Conservation (phyloP, 2,329 filamentous ascomycete species). For the Xenosphaeropsis pyriputrescens region DNA sequence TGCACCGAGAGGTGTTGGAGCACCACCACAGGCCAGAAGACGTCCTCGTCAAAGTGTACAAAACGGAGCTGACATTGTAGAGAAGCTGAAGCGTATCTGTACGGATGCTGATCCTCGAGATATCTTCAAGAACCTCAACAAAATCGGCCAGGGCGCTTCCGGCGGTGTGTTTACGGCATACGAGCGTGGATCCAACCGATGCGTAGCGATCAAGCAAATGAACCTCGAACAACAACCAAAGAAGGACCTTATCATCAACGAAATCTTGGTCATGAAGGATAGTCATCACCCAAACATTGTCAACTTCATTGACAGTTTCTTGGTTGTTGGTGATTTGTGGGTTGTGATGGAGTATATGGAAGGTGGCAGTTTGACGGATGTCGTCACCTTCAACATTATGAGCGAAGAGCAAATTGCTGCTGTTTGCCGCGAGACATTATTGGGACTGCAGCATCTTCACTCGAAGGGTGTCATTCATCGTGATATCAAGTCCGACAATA, state of each 20-base stretch:
- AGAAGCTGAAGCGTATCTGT: slow-evolving; percentile 77
- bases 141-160: slow-evolving; percentile 95
- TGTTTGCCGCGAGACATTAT: slow-evolving; percentile 84
- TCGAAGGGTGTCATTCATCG: slow-evolving; percentile 97
- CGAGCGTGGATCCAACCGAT: slow-evolving; percentile 67
- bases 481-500: slow-evolving; percentile 98
- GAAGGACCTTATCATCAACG: slow-evolving; percentile 98
- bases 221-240: slow-evolving; percentile 96
- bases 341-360: slow-evolving; percentile 99
- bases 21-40: slow-evolving; percentile 47
- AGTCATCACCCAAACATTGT: slow-evolving; percentile 98
- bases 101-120: slow-evolving; percentile 78
- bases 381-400: slow-evolving; percentile 99
- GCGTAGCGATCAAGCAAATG: slow-evolving; percentile 99
- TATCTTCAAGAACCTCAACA: slow-evolving; percentile 75
- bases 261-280: slow-evolving; percentile 98
- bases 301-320: slow-evolving; percentile 96
- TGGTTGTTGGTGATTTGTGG: slow-evolving; percentile 85
- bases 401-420: slow-evolving; percentile 93
- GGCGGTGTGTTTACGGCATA: slow-evolving; percentile 91
- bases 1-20: slow-evolving; percentile 25
- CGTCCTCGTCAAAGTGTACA: slow-evolving; percentile 69
- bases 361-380: slow-evolving; percentile 90
- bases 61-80: slow-evolving; percentile 67
- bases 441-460: slow-evolving; percentile 86